phyloP scores from a whole-genome alignment of 768 basidiomycete genomes.

The Holtermannia corniformis region DNA sequence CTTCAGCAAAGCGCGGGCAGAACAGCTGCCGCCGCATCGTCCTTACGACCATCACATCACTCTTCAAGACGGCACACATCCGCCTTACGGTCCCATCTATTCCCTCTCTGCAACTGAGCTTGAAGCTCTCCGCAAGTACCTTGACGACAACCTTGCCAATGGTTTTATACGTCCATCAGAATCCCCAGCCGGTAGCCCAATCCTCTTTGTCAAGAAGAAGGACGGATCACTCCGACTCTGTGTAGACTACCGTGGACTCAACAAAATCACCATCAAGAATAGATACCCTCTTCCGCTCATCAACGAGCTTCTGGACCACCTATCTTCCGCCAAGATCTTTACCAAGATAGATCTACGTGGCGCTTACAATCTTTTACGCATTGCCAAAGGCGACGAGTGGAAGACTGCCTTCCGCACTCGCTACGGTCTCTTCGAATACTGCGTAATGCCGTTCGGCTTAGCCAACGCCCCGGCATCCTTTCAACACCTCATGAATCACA shows the following conservation, averaged over 20 bases:
- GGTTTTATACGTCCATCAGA: slow-evolving; percentile 4
- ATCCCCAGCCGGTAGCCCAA: slow-evolving; percentile 11
- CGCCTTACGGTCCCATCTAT: slow-evolving; percentile 41
- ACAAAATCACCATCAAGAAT: slow-evolving; percentile 18
- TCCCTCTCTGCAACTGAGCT: slow-evolving; percentile 39
- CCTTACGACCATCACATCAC: slow-evolving; percentile 9
- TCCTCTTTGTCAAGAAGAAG: slow-evolving; percentile 43
- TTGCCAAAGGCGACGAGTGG: slow-evolving; percentile 45
- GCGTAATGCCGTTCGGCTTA: slow-evolving; percentile 27
- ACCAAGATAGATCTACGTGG: slow-evolving; percentile 41
- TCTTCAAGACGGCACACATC: slow-evolving; percentile 11
- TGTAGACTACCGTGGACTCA: slow-evolving; percentile 41
- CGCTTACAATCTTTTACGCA: slow-evolving; percentile 46
- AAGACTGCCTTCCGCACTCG: slow-evolving; percentile 45
- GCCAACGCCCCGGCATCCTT: slow-evolving; percentile 24
- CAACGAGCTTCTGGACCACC: slow-evolving; percentile 12
- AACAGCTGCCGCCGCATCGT: slow-evolving; percentile 8
- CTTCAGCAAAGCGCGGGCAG: slow-evolving; percentile 8
- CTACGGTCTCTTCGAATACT: slow-evolving; percentile 17
- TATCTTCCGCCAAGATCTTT: slow-evolving; percentile 12
- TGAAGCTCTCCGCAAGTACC: slow-evolving; percentile 39
- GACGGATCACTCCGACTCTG: slow-evolving; percentile 36
- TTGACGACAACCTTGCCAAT: slow-evolving; percentile 41
- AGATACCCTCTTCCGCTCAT: slow-evolving; percentile 23
- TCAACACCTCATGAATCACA: slow-evolving; percentile 23